Evolutionary conservation across 2,329 filamentous ascomycete genomes (phyloP).

Genomic region (Fusarium azukiicola): DNA sequence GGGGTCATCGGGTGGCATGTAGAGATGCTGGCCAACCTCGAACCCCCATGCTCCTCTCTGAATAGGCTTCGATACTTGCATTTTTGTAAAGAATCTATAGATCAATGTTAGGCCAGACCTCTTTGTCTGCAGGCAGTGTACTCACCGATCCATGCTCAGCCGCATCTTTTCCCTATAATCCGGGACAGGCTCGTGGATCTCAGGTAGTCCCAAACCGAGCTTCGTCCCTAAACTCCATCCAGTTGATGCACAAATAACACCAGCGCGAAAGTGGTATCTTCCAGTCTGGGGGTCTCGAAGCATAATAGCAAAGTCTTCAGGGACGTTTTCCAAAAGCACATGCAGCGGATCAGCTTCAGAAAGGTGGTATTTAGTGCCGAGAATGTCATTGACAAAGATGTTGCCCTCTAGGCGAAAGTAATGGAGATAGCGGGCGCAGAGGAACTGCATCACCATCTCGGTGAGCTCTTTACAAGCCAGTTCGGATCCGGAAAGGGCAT

Average conservation of each 20-base stretch:
- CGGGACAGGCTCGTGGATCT: constrained; percentile 87
- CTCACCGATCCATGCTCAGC: constrained; percentile 90
- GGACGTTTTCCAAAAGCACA: constrained; percentile 87
- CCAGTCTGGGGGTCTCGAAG: constrained; percentile 86
- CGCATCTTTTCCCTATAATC: constrained; percentile 94
- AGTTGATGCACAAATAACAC: constrained; percentile 87
- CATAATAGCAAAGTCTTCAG: constrained; percentile 91
- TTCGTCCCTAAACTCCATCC: constrained; percentile 90
- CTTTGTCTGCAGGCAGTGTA: not conserved
- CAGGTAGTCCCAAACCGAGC: constrained; percentile 84
- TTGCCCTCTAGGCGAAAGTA: constrained; percentile 83
- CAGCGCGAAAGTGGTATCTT: constrained; percentile 86
- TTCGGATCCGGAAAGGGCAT: constrained; percentile 86
- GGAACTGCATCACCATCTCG: constrained; percentile 91
- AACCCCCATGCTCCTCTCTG: constrained; percentile 92
- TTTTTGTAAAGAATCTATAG: constrained; percentile 87
- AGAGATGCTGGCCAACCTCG: constrained; percentile 87
- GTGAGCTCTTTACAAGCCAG: constrained; percentile 91
- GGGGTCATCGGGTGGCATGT: constrained; percentile 84
- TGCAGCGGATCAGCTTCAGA: constrained; percentile 81
- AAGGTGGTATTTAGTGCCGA: constrained; percentile 81
- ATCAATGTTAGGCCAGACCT: not conserved
- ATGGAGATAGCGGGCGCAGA: constrained; percentile 87
- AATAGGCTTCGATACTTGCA: constrained; percentile 87
- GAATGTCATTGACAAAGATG: constrained; percentile 84